Evolutionary conservation across 257 asterid species (phyloP).

Genomic region (Primulina huaijiensis): DNA sequence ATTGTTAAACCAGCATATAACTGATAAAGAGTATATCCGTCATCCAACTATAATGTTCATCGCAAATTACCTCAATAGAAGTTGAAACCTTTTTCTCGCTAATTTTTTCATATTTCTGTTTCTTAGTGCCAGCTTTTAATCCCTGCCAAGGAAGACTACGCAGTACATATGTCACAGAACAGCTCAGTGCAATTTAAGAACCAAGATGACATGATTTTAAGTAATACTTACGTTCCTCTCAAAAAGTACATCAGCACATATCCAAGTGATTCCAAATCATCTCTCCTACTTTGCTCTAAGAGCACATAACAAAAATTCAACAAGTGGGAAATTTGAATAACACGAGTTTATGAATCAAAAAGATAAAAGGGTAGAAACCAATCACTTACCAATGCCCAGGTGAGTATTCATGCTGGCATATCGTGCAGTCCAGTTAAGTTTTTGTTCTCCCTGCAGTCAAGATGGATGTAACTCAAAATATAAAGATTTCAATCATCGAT

Average conservation of each 20-base stretch:
- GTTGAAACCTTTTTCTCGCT: slow-evolving; percentile 42
- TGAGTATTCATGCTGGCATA: slow-evolving; percentile 39
- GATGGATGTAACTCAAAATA: not conserved
- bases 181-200: slow-evolving; percentile 7
- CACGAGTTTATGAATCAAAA: not conserved
- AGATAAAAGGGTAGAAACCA: not conserved
- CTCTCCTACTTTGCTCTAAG: slow-evolving; percentile 37
- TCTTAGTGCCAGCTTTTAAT: slow-evolving; percentile 39
- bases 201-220: not conserved
- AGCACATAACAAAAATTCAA: slow-evolving; percentile 6
- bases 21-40: no score
- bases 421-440: slow-evolving; percentile 38
- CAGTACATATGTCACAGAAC: not conserved
- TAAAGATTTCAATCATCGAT: no score
- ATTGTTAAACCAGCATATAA: not conserved
- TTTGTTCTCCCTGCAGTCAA: slow-evolving; percentile 31
- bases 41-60: not conserved
- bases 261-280: slow-evolving; percentile 38
- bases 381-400: slow-evolving; percentile 31
- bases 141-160: slow-evolving; percentile 52
- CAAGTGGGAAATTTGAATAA: not conserved
- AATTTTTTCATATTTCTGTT: slow-evolving; percentile 40
- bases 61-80: slow-evolving; percentile 36
- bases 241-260: slow-evolving; percentile 35
- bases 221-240: slow-evolving; percentile 32